phyloP scores from a whole-genome alignment of 768 basidiomycete species.

The Kwoniella mangroviensis region DNA sequence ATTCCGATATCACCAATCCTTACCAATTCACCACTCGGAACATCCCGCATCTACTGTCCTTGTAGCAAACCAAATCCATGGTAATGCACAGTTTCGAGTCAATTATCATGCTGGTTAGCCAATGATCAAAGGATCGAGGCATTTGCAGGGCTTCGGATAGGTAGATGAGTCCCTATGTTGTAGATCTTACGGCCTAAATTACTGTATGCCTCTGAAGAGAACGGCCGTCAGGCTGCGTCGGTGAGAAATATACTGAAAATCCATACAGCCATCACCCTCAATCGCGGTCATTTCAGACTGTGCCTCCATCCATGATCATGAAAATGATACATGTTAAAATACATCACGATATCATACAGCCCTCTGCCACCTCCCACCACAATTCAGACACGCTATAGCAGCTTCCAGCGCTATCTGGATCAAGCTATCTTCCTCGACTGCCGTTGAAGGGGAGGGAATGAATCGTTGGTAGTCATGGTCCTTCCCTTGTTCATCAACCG shows the following conservation, averaged over 20 bases:
- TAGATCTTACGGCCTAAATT: no score
- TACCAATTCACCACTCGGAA: neutral
- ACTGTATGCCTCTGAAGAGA: no score
- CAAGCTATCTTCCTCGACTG: slow-evolving; percentile 16
- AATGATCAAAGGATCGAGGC: neutral
- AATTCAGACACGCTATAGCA: slow-evolving; percentile 38
- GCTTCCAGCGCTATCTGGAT: slow-evolving; percentile 36
- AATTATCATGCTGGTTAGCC: neutral
- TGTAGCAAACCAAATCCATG: neutral
- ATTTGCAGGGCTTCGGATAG: neutral
- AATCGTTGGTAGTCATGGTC: slow-evolving; percentile 33
- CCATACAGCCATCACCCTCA: no score
- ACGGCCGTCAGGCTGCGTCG: no score
- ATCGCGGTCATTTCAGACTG: no score
- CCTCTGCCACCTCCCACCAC: slow-evolving; percentile 51
- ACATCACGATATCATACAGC: slow-evolving; percentile 24
- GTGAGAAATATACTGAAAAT: no score
- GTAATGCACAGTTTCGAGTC: neutral
- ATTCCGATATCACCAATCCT: slow-evolving; percentile 1
- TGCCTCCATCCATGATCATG: no score
- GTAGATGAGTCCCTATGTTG: neutral
- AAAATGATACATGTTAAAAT: neutral
- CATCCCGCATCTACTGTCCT: neutral
- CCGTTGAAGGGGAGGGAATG: neutral
- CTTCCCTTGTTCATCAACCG: slow-evolving; percentile 20